These are phyloP conservation scores for Cunninghamia lanceolata DNA, from an alignment of 75 land plant genomes.

Conservation along the genomic window DNA sequence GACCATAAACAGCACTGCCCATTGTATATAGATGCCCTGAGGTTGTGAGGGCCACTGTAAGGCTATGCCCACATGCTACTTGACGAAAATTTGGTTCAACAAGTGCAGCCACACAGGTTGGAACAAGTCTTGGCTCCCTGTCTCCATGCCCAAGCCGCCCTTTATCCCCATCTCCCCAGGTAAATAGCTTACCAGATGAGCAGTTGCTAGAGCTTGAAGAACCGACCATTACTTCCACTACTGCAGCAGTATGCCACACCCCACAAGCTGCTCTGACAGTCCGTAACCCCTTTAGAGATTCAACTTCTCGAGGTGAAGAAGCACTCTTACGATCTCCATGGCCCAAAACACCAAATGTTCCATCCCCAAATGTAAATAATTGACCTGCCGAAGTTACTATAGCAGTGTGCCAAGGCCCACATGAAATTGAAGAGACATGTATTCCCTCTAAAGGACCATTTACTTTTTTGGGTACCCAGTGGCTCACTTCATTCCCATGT, in stretches of 20 bases:
- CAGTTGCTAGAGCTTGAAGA: constrained; percentile 66
- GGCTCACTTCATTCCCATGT: constrained; percentile 81
- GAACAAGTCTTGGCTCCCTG: constrained; percentile 69
- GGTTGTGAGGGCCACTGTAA: constrained; percentile 84
- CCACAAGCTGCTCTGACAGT: constrained; percentile 88
- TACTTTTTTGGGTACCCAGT: constrained; percentile 80
- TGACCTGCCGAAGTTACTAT: constrained; percentile 85
- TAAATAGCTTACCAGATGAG: constrained; percentile 81
- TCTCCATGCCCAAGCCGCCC: constrained; percentile 82
- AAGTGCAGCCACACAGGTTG: constrained; percentile 84
- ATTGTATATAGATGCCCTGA: constrained; percentile 77
- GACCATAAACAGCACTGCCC: constrained; percentile 86
- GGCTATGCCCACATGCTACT: constrained; percentile 83
- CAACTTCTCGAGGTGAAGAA: constrained; percentile 71
- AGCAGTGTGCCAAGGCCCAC: constrained; percentile 93
- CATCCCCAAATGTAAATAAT: constrained; percentile 84
- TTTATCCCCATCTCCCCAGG: constrained; percentile 94
- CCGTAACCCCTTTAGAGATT: constrained; percentile 72
- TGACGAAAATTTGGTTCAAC: constrained; percentile 82
- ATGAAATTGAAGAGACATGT: constrained; percentile 71
- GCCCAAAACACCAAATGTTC: constrained; percentile 86
- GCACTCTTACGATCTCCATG: constrained; percentile 76
- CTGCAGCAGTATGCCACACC: constrained; percentile 92
- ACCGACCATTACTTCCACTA: constrained; percentile 82
- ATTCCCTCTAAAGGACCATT: constrained; percentile 81